Percentiles rank a stretch among this genome's conserved stretches.
Conservation (phyloP, 371 early-diverging fungal genomes). For the Smittium culicis region DNA sequence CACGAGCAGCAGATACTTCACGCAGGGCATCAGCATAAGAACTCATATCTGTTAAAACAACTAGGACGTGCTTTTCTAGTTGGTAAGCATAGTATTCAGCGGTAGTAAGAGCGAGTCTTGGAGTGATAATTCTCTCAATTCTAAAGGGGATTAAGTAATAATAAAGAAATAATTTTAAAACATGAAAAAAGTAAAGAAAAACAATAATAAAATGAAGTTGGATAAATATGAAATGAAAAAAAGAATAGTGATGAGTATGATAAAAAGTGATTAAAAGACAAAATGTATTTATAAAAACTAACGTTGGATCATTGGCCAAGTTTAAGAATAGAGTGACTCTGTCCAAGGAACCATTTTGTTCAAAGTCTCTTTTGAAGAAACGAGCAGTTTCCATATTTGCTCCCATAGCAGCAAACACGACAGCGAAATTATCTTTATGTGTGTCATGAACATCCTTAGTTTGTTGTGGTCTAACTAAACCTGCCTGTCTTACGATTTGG, state of each 20-base stretch:
- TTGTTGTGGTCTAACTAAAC: constrained; percentile 71
- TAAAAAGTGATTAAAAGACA: too few relatives aligned
- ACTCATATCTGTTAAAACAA: constrained; percentile 99
- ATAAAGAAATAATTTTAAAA: too few relatives aligned
- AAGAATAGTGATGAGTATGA: too few relatives aligned
- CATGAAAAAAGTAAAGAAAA: too few relatives aligned
- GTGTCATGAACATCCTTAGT: constrained; percentile 94
- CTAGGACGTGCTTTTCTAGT: constrained; percentile 98
- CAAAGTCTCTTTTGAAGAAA: constrained; percentile 99
- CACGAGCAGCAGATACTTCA: constrained; percentile 99
- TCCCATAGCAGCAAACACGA: constrained; percentile 99
- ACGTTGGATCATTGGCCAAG: constrained; percentile 99
- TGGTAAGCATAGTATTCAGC: constrained; percentile 99
- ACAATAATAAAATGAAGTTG: too few relatives aligned
- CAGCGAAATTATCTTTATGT: constrained; percentile 99
- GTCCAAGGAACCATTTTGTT: constrained; percentile 98
- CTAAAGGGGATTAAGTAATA: too few relatives aligned
- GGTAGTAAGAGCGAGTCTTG: constrained; percentile 97
- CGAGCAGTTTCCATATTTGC: constrained; percentile 99
- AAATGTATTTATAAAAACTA: too few relatives aligned
- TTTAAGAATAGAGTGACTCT: constrained; percentile 98
- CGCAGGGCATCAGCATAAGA: constrained; percentile 99
- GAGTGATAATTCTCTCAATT: constrained; percentile 99
- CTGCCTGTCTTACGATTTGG: constrained; percentile 99
- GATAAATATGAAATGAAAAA: too few relatives aligned